Conservation (phyloP, 345 rosid species). For the Dimocarpus longan region DNA sequence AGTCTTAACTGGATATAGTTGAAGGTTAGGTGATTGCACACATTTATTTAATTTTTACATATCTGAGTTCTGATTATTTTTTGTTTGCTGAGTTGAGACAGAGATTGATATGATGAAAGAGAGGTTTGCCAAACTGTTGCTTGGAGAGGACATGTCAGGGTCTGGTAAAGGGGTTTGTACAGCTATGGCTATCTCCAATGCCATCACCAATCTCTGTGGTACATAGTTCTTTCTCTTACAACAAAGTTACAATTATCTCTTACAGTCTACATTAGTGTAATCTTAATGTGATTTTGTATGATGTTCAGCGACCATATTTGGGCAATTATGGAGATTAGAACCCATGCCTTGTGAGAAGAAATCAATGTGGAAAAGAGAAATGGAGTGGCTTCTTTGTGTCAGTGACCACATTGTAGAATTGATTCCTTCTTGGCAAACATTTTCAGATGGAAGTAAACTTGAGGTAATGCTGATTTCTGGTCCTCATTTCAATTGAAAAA, state of each 20-base stretch:
- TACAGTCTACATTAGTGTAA: neutral
- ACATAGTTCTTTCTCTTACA: slow-evolving; percentile 5
- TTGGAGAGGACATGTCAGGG: slow-evolving; percentile 99
- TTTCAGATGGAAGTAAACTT: slow-evolving; percentile 83
- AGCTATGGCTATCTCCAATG: slow-evolving; percentile 87
- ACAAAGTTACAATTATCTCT: neutral
- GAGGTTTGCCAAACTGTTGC: slow-evolving; percentile 87
- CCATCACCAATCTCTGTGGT: slow-evolving; percentile 97
- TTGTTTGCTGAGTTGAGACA: slow-evolving; percentile 20
- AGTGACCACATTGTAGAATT: slow-evolving; percentile 92
- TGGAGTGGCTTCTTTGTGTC: slow-evolving; percentile 84
- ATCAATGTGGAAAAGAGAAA: slow-evolving; percentile 93
- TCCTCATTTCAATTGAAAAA: neutral
- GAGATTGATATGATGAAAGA: slow-evolving; percentile 95
- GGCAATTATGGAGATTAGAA: slow-evolving; percentile 95
- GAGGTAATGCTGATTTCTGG: slow-evolving; percentile 54
- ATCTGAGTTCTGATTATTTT: neutral
- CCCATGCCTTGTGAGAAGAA: slow-evolving; percentile 72
- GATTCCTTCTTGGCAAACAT: slow-evolving; percentile 88
- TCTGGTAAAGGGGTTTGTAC: slow-evolving; percentile 92
- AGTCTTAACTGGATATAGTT: slow-evolving; percentile 6
- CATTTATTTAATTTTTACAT: neutral
- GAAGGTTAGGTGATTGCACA: neutral
- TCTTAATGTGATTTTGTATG: neutral
- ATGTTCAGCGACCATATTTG: slow-evolving; percentile 74